Base-by-base conservation (phyloP, 306 rosid genomes). In the Vigna reflexopilosa region DNA sequence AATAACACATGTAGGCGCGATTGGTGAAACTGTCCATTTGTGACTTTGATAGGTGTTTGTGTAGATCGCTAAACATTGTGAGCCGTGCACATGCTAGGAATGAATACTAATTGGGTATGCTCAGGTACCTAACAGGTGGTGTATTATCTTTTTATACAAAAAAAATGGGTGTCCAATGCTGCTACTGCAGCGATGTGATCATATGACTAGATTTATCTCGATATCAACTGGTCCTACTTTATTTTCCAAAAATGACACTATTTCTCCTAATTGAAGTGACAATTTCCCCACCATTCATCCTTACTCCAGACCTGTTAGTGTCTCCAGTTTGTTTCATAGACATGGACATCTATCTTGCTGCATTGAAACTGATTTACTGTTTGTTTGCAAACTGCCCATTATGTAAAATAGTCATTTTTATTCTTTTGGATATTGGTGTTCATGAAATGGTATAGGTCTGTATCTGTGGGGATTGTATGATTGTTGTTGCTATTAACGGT, bases 1-100 rank as follows among this genome's bases (percentile, higher is more conserved):
- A 26, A 34, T 49, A 44, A 61, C 63, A 30, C 19, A 32, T 72
- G 57, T 6, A 20, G 34, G 62, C 45, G 19, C 3, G 42, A n/a
- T 61, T 48, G 50, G 52, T 58, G 55, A 42, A 83, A 50, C 28
- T 67, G 36, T 19, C 15, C 20, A n/a, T 71, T 38, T 54, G 24
- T 55, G 55, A 9, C 22, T 45, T 34, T 22, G 22, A 22, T 26
- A 59, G 52, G 36, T 40, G 70, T 40, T 10, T 38, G n/a, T 12
- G 32, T 65, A 10, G 5, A 38, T 40, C 17, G 0, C 16, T 36
- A 7, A 20, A 20, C 50, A n/a, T 38, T 65, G 20, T 65, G 70
- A 36, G n/a, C 50, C 51, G 1, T n/a, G 51, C 47, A 17, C 30
- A 17, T 65, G 48, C 48, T 64, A 3, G 50, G 50, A 9, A 38